A percentile compares a stretch with the other conserved stretches of the same genome.
phyloP scores from a whole-genome alignment of 805 yeast genomes.

The Wickerhamiella qilinensis region DNA sequence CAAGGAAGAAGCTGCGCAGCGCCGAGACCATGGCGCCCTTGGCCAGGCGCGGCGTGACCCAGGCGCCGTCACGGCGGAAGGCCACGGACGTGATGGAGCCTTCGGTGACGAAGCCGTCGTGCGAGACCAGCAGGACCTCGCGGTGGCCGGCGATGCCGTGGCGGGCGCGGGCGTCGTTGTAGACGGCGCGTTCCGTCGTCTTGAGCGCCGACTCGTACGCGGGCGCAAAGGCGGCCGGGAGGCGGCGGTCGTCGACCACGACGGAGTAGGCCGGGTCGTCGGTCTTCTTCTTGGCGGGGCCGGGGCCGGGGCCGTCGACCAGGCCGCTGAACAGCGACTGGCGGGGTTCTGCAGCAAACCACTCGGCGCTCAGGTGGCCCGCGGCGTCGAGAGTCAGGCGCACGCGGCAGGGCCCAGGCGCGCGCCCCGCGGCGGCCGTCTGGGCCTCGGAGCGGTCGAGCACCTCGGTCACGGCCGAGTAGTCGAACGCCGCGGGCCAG shows the following conservation, averaged over 20 bases:
- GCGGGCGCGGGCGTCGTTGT: slow-evolving; percentile 44
- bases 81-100: slow-evolving; percentile 78
- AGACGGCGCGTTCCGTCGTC: slow-evolving; percentile 57
- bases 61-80: slow-evolving; percentile 33
- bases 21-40: slow-evolving; percentile 79
- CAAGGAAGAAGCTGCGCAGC: slow-evolving; percentile 46
- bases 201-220: slow-evolving; percentile 39
- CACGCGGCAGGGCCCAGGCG: no score
- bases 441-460: slow-evolving; percentile 16
- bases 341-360: slow-evolving; percentile 21
- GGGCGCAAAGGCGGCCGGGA: slow-evolving; percentile 29
- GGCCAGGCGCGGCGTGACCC: slow-evolving; percentile 70
- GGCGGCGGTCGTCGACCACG: slow-evolving; percentile 38
- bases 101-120: slow-evolving; percentile 49
- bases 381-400: slow-evolving; percentile 28
- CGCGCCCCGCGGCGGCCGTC: not conserved
- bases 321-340: slow-evolving; percentile 17
- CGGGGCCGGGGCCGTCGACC: slow-evolving; percentile 13
- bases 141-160: slow-evolving; percentile 7
- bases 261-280: slow-evolving; percentile 36
- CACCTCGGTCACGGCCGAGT: slow-evolving; percentile 26
- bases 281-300: slow-evolving; percentile 8
- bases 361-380: slow-evolving; percentile 26
- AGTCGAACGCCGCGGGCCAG: slow-evolving; percentile 30
- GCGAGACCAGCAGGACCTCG: slow-evolving; percentile 61